These are phyloP conservation scores for Neofusicoccum umdonicola DNA, from an alignment of 2,329 filamentous ascomycete genomes.

Conservation along the genomic window DNA sequence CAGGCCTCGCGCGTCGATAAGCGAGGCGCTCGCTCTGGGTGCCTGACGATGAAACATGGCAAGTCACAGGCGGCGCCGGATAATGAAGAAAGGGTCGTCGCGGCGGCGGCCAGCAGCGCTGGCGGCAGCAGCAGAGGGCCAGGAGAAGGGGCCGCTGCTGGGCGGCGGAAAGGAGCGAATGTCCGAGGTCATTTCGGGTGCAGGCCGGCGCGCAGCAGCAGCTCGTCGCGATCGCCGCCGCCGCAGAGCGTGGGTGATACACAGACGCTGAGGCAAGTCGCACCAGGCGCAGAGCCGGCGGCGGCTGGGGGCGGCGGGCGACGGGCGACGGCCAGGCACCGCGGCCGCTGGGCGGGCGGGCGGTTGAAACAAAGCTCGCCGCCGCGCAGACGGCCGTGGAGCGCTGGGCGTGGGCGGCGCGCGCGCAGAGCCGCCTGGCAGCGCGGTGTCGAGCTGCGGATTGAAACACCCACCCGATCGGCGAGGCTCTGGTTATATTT, in stretches of 20 bases:
- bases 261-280: not conserved
- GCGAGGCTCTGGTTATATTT: conserved; percentile 8
- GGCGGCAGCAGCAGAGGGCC: not conserved
- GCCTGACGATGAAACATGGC: conserved; percentile 17
- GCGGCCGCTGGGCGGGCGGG: not conserved
- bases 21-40: conserved; percentile 14
- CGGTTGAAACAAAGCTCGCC: not conserved
- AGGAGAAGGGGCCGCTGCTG: conserved; percentile 1
- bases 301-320: too few species aligned
- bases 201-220: not conserved
- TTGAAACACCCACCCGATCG: conserved; percentile 7
- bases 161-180: conserved; percentile 9
- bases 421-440: conserved; percentile 10
- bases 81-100: not conserved
- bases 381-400: not conserved
- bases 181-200: conserved; percentile 11
- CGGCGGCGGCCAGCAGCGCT: not conserved
- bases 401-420: not conserved
- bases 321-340: not conserved
- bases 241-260: not conserved
- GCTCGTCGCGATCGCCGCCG: conserved; percentile 1
- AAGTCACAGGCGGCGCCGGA: conserved; percentile 4
- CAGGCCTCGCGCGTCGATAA: conserved; percentile 6
- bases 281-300: not conserved
- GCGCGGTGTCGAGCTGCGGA: not conserved